Percentiles rank a stretch among this genome's conserved stretches.
Conservation (phyloP, 208 protist genomes). For the Leishmania arabica region DNA sequence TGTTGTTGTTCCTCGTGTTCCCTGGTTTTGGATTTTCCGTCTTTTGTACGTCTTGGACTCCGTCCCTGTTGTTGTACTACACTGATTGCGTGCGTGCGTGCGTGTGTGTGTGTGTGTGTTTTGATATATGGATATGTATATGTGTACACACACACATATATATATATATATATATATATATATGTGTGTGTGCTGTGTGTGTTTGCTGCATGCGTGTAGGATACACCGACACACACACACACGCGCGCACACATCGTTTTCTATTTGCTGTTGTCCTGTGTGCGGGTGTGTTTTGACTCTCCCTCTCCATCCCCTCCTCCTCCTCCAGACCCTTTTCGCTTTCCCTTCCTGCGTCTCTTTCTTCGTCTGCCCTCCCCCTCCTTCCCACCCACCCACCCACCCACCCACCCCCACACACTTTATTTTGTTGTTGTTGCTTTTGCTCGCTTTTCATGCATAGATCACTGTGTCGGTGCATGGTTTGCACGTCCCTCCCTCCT, state of each 20-base stretch:
- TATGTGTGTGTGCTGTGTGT: not conserved
- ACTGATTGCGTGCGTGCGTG: not conserved
- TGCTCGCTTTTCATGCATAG: not conserved
- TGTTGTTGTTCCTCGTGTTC: not conserved
- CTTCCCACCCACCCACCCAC: no score
- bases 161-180: not conserved
- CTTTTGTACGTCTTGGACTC: not conserved
- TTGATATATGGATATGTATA: not conserved
- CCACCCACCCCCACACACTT: no score
- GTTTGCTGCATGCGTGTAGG: not conserved
- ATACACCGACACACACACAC: not conserved
- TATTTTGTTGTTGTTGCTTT: not conserved
- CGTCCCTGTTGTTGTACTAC: not conserved
- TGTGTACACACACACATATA: not conserved
- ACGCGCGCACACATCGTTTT: no score
- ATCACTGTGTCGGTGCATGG: not conserved
- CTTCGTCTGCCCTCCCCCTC: not conserved
- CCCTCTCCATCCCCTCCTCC: not conserved
- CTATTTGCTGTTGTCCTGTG: not conserved
- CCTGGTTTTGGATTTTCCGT: not conserved
- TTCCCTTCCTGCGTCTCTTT: not conserved
- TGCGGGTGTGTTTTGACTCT: not conserved
- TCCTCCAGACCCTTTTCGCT: not conserved
- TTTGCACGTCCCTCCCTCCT: not conserved
- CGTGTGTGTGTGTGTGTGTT: constrained; percentile 9